phyloP scores from a whole-genome alignment of 805 yeast species.

The Hanseniaspora meyeri region DNA sequence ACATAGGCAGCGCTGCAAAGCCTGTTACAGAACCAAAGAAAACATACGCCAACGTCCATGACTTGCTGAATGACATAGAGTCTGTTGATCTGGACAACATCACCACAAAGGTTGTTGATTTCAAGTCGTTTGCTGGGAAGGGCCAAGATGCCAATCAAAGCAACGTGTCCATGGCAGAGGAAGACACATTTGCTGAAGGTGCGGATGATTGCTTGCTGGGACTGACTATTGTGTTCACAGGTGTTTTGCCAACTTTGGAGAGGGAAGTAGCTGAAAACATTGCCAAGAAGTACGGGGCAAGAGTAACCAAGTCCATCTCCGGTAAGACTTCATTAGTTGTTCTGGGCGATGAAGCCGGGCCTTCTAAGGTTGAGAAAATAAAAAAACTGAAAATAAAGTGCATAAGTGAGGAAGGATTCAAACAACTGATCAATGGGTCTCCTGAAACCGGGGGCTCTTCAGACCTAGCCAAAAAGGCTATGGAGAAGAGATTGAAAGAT shows the following conservation, averaged over 20 bases:
- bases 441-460: slow-evolving; percentile 88
- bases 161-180: slow-evolving; percentile 16
- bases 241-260: slow-evolving; percentile 66
- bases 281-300: slow-evolving; percentile 83
- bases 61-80: slow-evolving; percentile 51
- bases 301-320: slow-evolving; percentile 74
- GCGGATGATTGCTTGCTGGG: slow-evolving; percentile 79
- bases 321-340: slow-evolving; percentile 81
- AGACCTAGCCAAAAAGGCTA: slow-evolving; percentile 61
- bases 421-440: slow-evolving; percentile 60
- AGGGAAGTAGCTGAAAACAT: slow-evolving; percentile 62
- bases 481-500: slow-evolving; percentile 56
- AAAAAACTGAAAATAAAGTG: slow-evolving; percentile 63
- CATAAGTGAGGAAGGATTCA: slow-evolving; percentile 75
- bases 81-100: slow-evolving; percentile 54
- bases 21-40: slow-evolving; percentile 1
- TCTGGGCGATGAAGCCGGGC: slow-evolving; percentile 92
- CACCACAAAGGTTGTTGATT: slow-evolving; percentile 40
- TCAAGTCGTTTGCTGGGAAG: slow-evolving; percentile 43
- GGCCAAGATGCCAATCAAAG: slow-evolving; percentile 23
- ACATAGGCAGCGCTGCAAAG: not conserved
- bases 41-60: slow-evolving; percentile 35
- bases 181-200: slow-evolving; percentile 59
- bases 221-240: slow-evolving; percentile 85
- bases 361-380: slow-evolving; percentile 78